A percentile compares a stretch with the other conserved stretches of the same genome.
Conservation (phyloP, 345 rosid species). For the Euphorbia pulcherrima region DNA sequence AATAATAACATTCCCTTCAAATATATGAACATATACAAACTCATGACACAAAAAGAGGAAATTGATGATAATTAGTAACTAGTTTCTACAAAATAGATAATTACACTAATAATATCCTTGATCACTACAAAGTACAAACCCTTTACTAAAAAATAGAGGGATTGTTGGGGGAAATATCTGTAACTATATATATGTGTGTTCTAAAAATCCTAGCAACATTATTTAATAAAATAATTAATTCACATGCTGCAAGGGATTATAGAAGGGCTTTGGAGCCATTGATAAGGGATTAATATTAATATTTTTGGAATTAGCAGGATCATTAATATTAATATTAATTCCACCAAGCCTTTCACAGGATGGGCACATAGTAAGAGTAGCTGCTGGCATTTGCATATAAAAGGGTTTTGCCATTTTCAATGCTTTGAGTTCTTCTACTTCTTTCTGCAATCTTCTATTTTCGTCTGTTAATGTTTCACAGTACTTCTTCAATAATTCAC, state of each 20-base stretch:
- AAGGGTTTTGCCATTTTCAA: slow-evolving; percentile 28
- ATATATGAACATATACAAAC: too few relatives aligned
- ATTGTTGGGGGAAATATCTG: too few relatives aligned
- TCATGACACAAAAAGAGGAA: too few relatives aligned
- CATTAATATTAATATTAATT: too few relatives aligned
- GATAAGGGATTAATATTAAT: slow-evolving; percentile 40
- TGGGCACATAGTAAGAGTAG: slow-evolving; percentile 30
- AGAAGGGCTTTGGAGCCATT: slow-evolving; percentile 54
- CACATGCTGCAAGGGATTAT: slow-evolving; percentile 36
- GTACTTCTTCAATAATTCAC: slow-evolving; percentile 30
- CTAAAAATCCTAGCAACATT: neutral
- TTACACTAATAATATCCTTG: too few relatives aligned
- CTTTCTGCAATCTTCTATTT: slow-evolving; percentile 27
- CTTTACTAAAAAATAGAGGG: too few relatives aligned
- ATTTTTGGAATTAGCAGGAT: slow-evolving; percentile 31
- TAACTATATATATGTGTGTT: too few relatives aligned
- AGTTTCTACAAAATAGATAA: too few relatives aligned
- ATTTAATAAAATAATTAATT: neutral
- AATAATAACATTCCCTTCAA: too few relatives aligned
- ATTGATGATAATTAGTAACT: too few relatives aligned
- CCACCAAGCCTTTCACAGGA: slow-evolving; percentile 59
- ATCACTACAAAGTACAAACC: too few relatives aligned
- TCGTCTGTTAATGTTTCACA: slow-evolving; percentile 30
- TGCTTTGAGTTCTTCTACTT: slow-evolving; percentile 25
- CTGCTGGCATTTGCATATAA: slow-evolving; percentile 31